phyloP scores from a whole-genome alignment of 108 stramenopile genomes.

The Cyclostephanos tholiformis region DNA sequence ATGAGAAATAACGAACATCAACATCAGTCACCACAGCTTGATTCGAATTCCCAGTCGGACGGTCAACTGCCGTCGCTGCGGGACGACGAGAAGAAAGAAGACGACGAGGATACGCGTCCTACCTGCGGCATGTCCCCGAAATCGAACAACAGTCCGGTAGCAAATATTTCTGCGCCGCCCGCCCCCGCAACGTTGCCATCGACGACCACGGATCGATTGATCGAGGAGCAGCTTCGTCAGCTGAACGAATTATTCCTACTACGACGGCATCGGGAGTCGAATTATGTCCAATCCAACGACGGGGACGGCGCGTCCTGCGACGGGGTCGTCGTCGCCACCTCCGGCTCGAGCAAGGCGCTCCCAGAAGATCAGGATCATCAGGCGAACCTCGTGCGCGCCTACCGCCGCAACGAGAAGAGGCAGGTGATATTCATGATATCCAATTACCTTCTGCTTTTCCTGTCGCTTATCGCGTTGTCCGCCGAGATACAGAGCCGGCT shows the following conservation, averaged over 20 bases:
- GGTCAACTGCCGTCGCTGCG: neutral
- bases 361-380: slow-evolving; percentile 17
- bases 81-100: neutral
- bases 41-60: neutral
- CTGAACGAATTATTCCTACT: slow-evolving; percentile 36
- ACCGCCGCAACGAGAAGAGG: slow-evolving; percentile 63
- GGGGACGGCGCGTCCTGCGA: neutral
- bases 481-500: slow-evolving; percentile 83
- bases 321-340: neutral
- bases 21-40: neutral
- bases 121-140: neutral
- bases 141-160: neutral
- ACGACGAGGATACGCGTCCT: neutral
- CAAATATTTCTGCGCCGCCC: neutral
- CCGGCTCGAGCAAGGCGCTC: neutral
- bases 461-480: slow-evolving; percentile 78
- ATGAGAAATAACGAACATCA: neutral
- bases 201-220: slow-evolving; percentile 31
- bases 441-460: too few relatives aligned
- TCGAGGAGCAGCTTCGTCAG: slow-evolving; percentile 41
- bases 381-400: slow-evolving; percentile 11
- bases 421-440: slow-evolving; percentile 79
- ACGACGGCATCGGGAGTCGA: neutral
- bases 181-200: neutral
- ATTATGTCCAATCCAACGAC: neutral